Evolutionary conservation across 768 basidiomycete genomes (phyloP), one percentile per base, ranked within the genome.

Genomic region (Arthromyces matolae): DNA sequence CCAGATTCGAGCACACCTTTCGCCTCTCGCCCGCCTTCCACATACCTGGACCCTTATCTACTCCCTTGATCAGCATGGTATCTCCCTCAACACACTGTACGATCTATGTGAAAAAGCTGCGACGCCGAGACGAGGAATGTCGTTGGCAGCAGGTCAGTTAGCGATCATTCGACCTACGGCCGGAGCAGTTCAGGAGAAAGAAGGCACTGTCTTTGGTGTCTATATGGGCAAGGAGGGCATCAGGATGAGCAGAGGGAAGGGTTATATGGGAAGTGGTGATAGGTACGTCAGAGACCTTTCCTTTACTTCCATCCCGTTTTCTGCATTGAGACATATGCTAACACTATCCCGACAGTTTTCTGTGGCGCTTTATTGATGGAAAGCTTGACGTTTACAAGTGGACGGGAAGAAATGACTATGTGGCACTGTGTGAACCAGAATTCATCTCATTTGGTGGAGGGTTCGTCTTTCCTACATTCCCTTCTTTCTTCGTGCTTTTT

Each of bases 51-150:
- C 77, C 0, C 77, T 94, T 0, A 67, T 93, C 5, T 93, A 94
- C 68, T 93, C 91, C 13, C 75, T 96, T 14, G 95, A 98, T 60
- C 93, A 96, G 59, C 89, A 98, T 56, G 95, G 95, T 0, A 93
- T 94, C 36, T 94, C 92, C 10, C 73, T 97, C 12, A 83, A 86
- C 36, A 96, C 95, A 1, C 76, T 97, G 5, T 97, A 96, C 63
- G 59, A 75, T 2, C 76, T 76, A 1, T 88, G 84, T 44, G 80
- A 79, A 42, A 60, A 69, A 1, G 63, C 59, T 4, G 61, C 66
- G 22, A 57, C 65, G n/a, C 54, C 68, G 0, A 61, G 60, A 10
- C 57, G 62, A 3, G 62, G 64, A 18, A 56, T 59, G 2, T 47
- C 62, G n/a, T 62, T 60, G 7, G 60, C 61, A 4, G 58, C 56